Conservation (phyloP, 1,139 yeast genomes). For the Yamadazyma songkhlaensis region DNA sequence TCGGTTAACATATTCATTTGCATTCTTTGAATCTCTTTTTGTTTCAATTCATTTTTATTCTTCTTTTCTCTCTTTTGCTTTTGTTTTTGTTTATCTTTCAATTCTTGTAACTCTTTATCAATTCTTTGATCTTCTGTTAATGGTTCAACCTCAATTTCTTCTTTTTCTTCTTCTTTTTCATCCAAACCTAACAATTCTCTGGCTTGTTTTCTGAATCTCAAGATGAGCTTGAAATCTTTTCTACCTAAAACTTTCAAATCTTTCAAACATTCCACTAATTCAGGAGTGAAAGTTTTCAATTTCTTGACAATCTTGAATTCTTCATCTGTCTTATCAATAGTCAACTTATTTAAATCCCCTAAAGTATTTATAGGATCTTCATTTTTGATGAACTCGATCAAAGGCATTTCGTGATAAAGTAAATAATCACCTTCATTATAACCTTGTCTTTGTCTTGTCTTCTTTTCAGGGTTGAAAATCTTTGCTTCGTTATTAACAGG, state of each 20-base stretch:
- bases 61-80: slow-evolving; percentile 78
- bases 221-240: slow-evolving; percentile 81
- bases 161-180: slow-evolving; percentile 42
- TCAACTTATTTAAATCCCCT: slow-evolving; percentile 66
- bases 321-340: slow-evolving; percentile 57
- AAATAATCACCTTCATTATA: slow-evolving; percentile 92
- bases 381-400: slow-evolving; percentile 72
- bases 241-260: slow-evolving; percentile 93
- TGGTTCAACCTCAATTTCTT: slow-evolving; percentile 59
- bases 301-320: slow-evolving; percentile 58
- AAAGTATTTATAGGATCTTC: slow-evolving; percentile 84
- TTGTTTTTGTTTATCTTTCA: slow-evolving; percentile 69
- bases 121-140: slow-evolving; percentile 88
- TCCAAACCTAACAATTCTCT: slow-evolving; percentile 76
- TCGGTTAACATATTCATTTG: slow-evolving; percentile 97
- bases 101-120: slow-evolving; percentile 74
- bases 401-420: slow-evolving; percentile 68
- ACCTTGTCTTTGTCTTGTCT: slow-evolving; percentile 90
- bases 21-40: slow-evolving; percentile 85
- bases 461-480: slow-evolving; percentile 90
- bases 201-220: slow-evolving; percentile 87
- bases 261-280: slow-evolving; percentile 76
- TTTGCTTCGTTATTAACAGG: slow-evolving; percentile 86
- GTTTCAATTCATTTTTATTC: slow-evolving; percentile 76
- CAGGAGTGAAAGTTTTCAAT: slow-evolving; percentile 73